These are phyloP conservation scores for Parietaria judaica DNA, from an alignment of 306 rosid species.

Conservation along the genomic window DNA sequence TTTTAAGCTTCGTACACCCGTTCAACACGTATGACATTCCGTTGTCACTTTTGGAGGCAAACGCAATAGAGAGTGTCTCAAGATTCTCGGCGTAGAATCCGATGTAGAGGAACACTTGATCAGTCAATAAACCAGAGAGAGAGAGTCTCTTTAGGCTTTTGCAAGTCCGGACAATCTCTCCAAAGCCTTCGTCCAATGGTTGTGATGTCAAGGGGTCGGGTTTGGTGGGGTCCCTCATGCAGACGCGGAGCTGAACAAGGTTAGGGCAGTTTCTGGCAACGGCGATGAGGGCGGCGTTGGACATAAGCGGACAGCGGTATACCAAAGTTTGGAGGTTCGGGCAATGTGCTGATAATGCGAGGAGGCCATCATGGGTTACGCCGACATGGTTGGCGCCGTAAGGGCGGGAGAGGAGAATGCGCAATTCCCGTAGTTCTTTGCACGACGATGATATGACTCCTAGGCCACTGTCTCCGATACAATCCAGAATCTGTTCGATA, in stretches of 20 bases:
- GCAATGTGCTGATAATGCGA: constrained; percentile 76
- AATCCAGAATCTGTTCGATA: constrained; percentile 59
- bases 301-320: constrained; percentile 90
- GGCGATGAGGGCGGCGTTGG: constrained; percentile 82
- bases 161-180: constrained; percentile 92
- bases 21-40: constrained; percentile 84
- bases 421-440: constrained; percentile 75
- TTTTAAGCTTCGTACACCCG: constrained; percentile 91
- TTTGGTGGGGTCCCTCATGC: constrained; percentile 60
- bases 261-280: constrained; percentile 90
- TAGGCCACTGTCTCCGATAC: constrained; percentile 79
- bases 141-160: constrained; percentile 68
- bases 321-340: constrained; percentile 77
- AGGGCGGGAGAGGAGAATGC: constrained; percentile 76
- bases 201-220: constrained; percentile 59
- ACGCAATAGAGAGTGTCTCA: constrained; percentile 82
- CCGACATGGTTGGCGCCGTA: constrained; percentile 43
- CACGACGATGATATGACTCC: constrained; percentile 63
- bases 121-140: constrained; percentile 60
- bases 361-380: constrained; percentile 77
- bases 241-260: constrained; percentile 71
- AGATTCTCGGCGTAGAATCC: constrained; percentile 92
- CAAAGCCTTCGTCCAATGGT: constrained; percentile 94
- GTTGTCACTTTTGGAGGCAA: constrained; percentile 81
- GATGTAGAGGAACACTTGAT: constrained; percentile 72